Percentiles rank a stretch among this genome's conserved stretches.
Evolutionary conservation across 768 basidiomycete genomes (phyloP).

Genomic region (Hygrophorus russula): DNA sequence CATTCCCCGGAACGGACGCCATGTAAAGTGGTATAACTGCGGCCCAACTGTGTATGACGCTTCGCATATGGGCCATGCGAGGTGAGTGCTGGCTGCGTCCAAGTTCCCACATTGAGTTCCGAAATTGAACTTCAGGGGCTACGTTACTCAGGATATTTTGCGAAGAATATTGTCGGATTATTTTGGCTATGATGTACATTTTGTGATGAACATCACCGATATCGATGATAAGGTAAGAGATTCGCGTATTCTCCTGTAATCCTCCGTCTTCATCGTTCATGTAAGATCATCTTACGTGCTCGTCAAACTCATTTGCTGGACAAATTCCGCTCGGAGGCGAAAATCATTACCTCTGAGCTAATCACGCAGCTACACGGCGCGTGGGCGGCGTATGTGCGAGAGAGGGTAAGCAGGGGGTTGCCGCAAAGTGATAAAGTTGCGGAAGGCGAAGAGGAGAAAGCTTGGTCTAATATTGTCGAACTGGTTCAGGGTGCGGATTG

Average conservation of each 20-base stretch:
- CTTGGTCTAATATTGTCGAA: slow-evolving; percentile 46
- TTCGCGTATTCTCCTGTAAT: neutral
- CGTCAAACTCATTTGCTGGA: slow-evolving; percentile 69
- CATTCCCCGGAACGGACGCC: slow-evolving; percentile 51
- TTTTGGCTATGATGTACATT: slow-evolving; percentile 95
- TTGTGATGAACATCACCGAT: slow-evolving; percentile 99
- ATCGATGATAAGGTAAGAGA: slow-evolving; percentile 90
- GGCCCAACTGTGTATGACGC: slow-evolving; percentile 98
- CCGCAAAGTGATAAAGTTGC: slow-evolving; percentile 33
- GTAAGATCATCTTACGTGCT: slow-evolving; percentile 86
- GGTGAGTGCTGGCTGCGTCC: slow-evolving; percentile 35
- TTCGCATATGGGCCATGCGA: slow-evolving; percentile 97
- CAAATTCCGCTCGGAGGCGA: slow-evolving; percentile 44
- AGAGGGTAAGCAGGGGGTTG: slow-evolving; percentile 56
- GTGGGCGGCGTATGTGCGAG: slow-evolving; percentile 54
- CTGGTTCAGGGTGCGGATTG: slow-evolving; percentile 44
- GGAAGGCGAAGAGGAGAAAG: slow-evolving; percentile 35
- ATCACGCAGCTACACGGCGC: slow-evolving; percentile 45
- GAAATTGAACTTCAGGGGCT: slow-evolving; percentile 51
- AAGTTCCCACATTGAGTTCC: neutral
- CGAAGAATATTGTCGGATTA: slow-evolving; percentile 88
- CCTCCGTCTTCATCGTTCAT: neutral
- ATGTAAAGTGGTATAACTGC: slow-evolving; percentile 98
- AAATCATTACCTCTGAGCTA: slow-evolving; percentile 43
- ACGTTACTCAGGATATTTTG: slow-evolving; percentile 89